A percentile compares a stretch with the other conserved stretches of the same genome.
Conservation (phyloP, 2,329 filamentous ascomycete genomes). For the Geosmithia morbida region DNA sequence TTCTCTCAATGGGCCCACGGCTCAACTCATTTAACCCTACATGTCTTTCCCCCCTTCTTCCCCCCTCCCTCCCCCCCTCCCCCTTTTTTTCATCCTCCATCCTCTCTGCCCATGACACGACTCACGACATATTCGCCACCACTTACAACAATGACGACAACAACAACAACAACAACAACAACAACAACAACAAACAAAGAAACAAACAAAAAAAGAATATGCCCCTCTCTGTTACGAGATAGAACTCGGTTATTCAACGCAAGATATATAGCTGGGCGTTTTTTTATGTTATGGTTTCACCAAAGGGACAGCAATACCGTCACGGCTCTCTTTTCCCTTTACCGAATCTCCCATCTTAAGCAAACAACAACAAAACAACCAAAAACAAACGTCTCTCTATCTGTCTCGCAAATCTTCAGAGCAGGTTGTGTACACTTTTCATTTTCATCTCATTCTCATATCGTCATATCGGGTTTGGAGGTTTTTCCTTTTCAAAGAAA, state of each 20-base stretch:
- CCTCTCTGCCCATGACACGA: neutral
- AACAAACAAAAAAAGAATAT: neutral
- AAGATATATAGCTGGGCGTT: neutral
- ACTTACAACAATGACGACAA: too few relatives aligned
- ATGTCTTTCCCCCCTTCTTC: neutral
- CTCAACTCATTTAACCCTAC: constrained; percentile 21
- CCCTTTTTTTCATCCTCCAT: neutral
- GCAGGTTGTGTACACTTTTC: too few relatives aligned
- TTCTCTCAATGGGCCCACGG: constrained; percentile 20
- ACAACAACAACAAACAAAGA: too few relatives aligned
- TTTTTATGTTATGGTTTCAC: neutral
- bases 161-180: too few relatives aligned
- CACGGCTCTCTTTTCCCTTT: neutral
- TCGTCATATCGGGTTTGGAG: too few relatives aligned
- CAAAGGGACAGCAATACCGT: neutral
- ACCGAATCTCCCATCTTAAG: too few relatives aligned
- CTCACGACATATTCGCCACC: neutral
- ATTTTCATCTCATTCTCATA: too few relatives aligned
- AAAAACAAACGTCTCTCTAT: too few relatives aligned
- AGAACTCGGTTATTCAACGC: neutral
- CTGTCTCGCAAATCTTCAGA: too few relatives aligned
- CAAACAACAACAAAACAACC: too few relatives aligned
- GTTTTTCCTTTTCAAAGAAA: too few relatives aligned
- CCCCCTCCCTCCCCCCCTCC: neutral
- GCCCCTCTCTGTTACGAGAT: neutral